These are phyloP conservation scores for Dichotomocladium elegans DNA, from an alignment of 371 early-diverging fungal species.

Conservation along the genomic window DNA sequence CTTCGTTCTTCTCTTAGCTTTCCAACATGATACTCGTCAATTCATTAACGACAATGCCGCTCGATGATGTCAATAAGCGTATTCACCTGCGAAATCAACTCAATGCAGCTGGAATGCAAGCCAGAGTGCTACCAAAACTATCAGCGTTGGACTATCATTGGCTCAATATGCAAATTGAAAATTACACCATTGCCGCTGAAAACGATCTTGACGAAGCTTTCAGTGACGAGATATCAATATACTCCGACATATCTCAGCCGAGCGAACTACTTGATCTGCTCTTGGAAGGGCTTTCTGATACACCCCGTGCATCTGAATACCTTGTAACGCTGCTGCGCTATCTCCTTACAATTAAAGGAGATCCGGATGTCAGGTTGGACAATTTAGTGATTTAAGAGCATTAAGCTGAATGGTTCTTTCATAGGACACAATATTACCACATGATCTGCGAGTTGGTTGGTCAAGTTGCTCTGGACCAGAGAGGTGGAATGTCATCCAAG, in stretches of 20 bases:
- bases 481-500: constrained; percentile 47
- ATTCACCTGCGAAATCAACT: constrained; percentile 75
- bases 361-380: constrained; percentile 46
- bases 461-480: constrained; percentile 76
- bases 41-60: constrained; percentile 64
- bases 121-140: constrained; percentile 55
- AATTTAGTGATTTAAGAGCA: too few species aligned
- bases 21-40: constrained; percentile 83
- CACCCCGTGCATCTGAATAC: constrained; percentile 62
- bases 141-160: constrained; percentile 58
- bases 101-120: constrained; percentile 59
- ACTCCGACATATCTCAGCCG: constrained; percentile 54
- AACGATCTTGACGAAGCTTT: constrained; percentile 43
- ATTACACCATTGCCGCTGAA: constrained; percentile 69
- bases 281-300: constrained; percentile 54
- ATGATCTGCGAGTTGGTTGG: constrained; percentile 72
- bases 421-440: constrained; percentile 67
- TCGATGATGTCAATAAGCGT: constrained; percentile 62
- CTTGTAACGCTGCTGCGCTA: constrained; percentile 66
- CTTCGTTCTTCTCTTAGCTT: too few species aligned
- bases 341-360: constrained; percentile 71
- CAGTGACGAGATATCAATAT: constrained; percentile 11
- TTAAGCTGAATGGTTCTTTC: background rate
- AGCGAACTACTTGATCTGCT: constrained; percentile 65
- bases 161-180: constrained; percentile 67